Evolutionary conservation across 768 basidiomycete species (phyloP), one percentile per base, ranked within the genome.

Genomic region (Lyophyllum atratum): DNA sequence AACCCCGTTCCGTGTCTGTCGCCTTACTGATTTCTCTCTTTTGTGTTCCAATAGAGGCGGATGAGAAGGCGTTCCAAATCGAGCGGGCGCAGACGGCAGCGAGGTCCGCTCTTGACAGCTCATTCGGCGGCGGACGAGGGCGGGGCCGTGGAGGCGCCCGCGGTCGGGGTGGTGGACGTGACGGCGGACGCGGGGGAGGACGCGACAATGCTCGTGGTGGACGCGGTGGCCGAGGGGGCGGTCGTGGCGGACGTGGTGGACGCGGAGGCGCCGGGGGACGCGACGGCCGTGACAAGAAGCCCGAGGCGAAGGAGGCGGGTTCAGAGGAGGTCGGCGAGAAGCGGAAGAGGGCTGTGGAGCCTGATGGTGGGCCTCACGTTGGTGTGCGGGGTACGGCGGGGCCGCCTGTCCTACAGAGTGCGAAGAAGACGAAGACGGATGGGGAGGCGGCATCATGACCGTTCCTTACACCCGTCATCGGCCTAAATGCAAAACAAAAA

Each of bases 21-120:
- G 29, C 19, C n/a, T 53, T 43, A 53, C 44, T 55, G 58, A 49
- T 26, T 6, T 25, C 4, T 5, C 11, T 42, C 40, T 28, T 12
- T 9, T n/a, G 7, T 24, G 14, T 26, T n/a, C n/a, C 52, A 5
- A 58, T 59, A 90, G 90, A 90, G 78, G 84, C 85, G 24, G 83
- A 83, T 47, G 90, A 92, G 64, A 86, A 85, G 64, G 72, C 74
- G 1, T 90, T 91, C 74, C 87, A 89, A 65, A 75, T 90, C 26
- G 85, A 90, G 66, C 86, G 90, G 11, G 90, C 89, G 2, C 81
- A 87, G 59, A 76, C 79, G 17, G 86, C 88, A 3, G 90, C 89
- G 1, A 81, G 80, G 61, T 78, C 66, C 64, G 79, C 76, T 55
- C 75, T 73, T 25, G 69, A 69, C 24, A 60, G 71, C 2, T 62